Evolutionary conservation across 805 yeast genomes (phyloP).

Genomic region (Saturnispora kantuleensis): DNA sequence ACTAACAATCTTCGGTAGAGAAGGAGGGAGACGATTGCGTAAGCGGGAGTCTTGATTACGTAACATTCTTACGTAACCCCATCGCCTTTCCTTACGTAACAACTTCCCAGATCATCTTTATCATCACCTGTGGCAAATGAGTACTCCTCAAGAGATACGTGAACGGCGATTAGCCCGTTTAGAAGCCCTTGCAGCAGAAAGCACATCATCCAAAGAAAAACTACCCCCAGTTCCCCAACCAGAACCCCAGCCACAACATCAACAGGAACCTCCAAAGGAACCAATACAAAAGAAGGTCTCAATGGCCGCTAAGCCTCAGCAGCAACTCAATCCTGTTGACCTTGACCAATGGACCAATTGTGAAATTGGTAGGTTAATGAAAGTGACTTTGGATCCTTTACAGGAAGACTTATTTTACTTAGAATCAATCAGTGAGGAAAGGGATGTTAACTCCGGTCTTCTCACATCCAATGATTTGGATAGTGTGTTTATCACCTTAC

Average conservation of each 20-base stretch:
- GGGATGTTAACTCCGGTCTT: constrained; percentile 13
- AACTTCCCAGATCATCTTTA: too few species aligned
- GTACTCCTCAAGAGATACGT: constrained; percentile 24
- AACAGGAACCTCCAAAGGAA: background rate
- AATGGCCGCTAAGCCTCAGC: too few species aligned
- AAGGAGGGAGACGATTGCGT: background rate
- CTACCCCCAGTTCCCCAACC: background rate
- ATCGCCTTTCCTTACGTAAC: too few species aligned
- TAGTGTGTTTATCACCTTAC: constrained; percentile 41
- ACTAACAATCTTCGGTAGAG: background rate
- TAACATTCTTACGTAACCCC: too few species aligned
- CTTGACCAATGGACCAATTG: constrained; percentile 33
- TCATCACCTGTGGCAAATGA: constrained; percentile 5
- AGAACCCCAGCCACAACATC: background rate
- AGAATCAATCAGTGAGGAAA: constrained; percentile 15
- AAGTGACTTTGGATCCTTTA: constrained; percentile 25
- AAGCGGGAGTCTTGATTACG: background rate
- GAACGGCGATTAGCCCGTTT: constrained; percentile 44
- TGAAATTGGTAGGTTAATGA: constrained; percentile 30
- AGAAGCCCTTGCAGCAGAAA: constrained; percentile 10
- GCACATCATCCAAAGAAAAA: background rate
- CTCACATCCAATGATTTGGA: constrained; percentile 34
- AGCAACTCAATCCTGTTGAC: constrained; percentile 7
- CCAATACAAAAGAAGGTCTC: background rate
- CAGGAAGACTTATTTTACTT: constrained; percentile 18